Conservation (phyloP, 805 yeast species). For the Barnettozyma californica region DNA sequence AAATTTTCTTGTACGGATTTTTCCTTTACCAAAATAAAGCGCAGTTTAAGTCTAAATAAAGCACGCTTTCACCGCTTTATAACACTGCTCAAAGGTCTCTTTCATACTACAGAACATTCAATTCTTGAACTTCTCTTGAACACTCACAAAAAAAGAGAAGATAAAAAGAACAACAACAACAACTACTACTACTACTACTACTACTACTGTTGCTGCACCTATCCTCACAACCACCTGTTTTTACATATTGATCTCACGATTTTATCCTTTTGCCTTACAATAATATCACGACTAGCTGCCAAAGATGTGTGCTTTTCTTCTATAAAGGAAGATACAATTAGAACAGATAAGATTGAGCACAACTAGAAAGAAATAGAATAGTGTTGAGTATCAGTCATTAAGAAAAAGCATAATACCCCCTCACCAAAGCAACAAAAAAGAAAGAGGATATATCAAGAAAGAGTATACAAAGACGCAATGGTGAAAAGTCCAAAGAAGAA, state of each 20-base stretch:
- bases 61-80: background rate
- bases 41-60: background rate
- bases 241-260: background rate
- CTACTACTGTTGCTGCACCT: no score
- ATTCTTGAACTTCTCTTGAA: background rate
- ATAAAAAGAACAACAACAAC: no score
- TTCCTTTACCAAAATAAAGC: background rate
- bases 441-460: background rate
- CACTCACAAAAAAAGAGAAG: no score
- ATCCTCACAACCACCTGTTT: background rate
- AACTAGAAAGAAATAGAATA: background rate
- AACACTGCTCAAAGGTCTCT: background rate
- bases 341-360: background rate
- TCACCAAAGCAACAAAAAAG: no score
- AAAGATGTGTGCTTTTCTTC: constrained; percentile 7
- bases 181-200: no score
- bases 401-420: no score
- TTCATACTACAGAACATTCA: background rate
- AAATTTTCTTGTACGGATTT: constrained; percentile 4
- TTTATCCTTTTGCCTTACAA: background rate
- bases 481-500: constrained; percentile 18
- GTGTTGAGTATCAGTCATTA: background rate
- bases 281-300: background rate
- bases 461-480: background rate
- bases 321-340: background rate